Evolutionary conservation across 2,329 filamentous ascomycete genomes (phyloP), one percentile per base, ranked within the genome.

Genomic region (Sporothrix globosa): DNA sequence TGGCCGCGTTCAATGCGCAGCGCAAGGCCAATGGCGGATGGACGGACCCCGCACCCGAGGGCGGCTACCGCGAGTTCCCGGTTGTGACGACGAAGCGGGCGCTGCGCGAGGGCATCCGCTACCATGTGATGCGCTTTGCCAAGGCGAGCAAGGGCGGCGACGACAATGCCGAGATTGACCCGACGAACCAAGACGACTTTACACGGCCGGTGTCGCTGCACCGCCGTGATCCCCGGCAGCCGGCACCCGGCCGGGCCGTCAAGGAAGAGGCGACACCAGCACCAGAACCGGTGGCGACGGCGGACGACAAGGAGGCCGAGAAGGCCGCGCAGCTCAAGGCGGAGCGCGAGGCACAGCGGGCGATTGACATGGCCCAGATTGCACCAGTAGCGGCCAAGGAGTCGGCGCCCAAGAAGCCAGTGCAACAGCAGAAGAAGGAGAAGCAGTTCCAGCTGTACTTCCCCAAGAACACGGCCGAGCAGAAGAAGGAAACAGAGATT

Each of bases 311-410:
- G 73, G 88, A 90, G 73, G 81, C 85, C 41, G 88, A 91, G 75
- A 85, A 86, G 69, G 79, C 90, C 69, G 91, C 92, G 48, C 91
- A 93, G 75, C 73, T 84, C 27, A 89, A 92, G 78, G 91, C 91
- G 0, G 93, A 96, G 74, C 90, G 92, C 69, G 92, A 97, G 73
- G 92, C 92, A 34, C 91, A 97, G 77, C 90, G 92, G 24, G 93
- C 95, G 21, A 87, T 92, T 50, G 96, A 97, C 75, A 86, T 95
- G 77, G 94, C 96, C 46, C 93, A 97, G 80, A 98, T 99, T 76
- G 96, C 96, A 0, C 96, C 96, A 0, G 91, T 92, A 1, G 84
- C 92, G 0, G 84, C 92, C 34, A 91, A 89, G 71, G 87, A 87
- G 11, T 76, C 81, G 11, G 81, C 82, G 63, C 80, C 82, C 2